phyloP scores from a whole-genome alignment of 768 basidiomycete genomes.

The Naganishia onofrii region DNA sequence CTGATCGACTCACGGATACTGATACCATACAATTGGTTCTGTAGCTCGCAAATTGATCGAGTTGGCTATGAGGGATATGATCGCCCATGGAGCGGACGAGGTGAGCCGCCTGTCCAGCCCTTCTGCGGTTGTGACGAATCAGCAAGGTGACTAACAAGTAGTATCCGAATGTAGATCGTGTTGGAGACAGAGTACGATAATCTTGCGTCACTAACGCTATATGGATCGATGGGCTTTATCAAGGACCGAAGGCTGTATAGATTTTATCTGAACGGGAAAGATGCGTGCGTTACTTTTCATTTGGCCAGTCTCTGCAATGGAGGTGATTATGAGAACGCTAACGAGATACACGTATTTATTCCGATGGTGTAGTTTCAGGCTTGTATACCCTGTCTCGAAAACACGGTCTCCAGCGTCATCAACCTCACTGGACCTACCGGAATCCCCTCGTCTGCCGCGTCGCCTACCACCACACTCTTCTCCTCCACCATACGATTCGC shows the following conservation, averaged over 20 bases:
- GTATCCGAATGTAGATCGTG: constrained; percentile 64
- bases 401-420: neutral
- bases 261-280: constrained; percentile 96
- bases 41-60: constrained; percentile 80
- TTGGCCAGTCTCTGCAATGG: neutral
- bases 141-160: no score
- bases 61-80: constrained; percentile 81
- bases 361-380: neutral
- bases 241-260: constrained; percentile 89
- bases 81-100: constrained; percentile 76
- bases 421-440: neutral
- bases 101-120: constrained; percentile 55
- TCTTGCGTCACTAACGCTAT: constrained; percentile 76
- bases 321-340: neutral
- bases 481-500: neutral
- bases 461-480: neutral
- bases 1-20: constrained; percentile 34
- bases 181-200: constrained; percentile 98
- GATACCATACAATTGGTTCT: constrained; percentile 31
- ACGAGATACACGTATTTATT: neutral
- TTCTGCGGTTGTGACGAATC: neutral
- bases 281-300: constrained; percentile 60
- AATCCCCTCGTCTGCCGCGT: neutral
- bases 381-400: constrained; percentile 12
- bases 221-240: constrained; percentile 89